These are phyloP conservation scores for Penicillium sp. DNA, from an alignment of 2,329 filamentous ascomycete species.

Conservation along the genomic window DNA sequence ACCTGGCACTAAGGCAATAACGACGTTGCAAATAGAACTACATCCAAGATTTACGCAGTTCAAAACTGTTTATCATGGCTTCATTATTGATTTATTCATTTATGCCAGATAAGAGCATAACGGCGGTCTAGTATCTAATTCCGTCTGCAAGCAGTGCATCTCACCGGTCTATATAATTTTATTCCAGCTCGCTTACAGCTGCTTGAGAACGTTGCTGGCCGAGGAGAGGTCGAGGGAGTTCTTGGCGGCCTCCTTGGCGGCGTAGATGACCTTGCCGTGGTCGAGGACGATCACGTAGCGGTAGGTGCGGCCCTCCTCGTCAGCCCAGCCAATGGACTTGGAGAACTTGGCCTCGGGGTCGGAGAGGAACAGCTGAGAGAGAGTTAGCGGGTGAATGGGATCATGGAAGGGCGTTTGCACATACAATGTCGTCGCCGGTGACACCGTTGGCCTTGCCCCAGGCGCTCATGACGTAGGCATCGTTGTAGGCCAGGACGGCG, in stretches of 20 bases:
- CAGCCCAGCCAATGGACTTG: constrained; percentile 73
- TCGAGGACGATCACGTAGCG: constrained; percentile 80
- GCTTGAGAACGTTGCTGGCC: constrained; percentile 50
- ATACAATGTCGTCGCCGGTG: constrained; percentile 66
- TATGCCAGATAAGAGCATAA: constrained; percentile 13
- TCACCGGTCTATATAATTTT: constrained; percentile 17
- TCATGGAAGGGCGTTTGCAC: constrained; percentile 15
- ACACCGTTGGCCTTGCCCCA: constrained; percentile 87
- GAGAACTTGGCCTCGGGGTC: constrained; percentile 73
- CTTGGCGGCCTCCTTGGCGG: constrained; percentile 64
- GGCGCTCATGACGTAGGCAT: constrained; percentile 81
- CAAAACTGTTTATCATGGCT: constrained; percentile 15
- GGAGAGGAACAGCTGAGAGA: constrained; percentile 66
- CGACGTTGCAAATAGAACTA: neutral
- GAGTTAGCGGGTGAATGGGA: constrained; percentile 7
- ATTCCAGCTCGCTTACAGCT: constrained; percentile 38
- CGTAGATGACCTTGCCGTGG: constrained; percentile 79
- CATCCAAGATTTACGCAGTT: constrained; percentile 14
- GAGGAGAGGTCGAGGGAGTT: constrained; percentile 44
- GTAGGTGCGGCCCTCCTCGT: constrained; percentile 68
- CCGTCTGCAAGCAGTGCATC: neutral
- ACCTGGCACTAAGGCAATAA: constrained; percentile 1
- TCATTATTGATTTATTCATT: constrained; percentile 20
- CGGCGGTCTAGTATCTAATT: constrained; percentile 6
- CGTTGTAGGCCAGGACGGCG: constrained; percentile 79